Percentiles rank a stretch among this genome's conserved stretches.
These are phyloP conservation scores for Prillingera fragicola DNA, from an alignment of 1,284 basidiomycete species.

Conservation along the genomic window DNA sequence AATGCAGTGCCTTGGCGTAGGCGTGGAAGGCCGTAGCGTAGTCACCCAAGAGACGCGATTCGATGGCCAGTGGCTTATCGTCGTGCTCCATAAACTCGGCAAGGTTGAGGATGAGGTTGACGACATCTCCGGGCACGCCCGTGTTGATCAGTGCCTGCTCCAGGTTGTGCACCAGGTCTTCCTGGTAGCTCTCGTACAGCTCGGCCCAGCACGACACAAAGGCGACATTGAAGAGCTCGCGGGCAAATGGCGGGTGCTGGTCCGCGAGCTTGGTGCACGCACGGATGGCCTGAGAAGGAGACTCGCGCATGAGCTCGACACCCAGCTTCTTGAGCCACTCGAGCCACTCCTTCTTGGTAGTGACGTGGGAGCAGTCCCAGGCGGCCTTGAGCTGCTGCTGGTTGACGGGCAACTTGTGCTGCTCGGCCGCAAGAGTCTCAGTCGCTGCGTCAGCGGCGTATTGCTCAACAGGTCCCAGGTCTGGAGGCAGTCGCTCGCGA, in stretches of 20 bases:
- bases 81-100: slow-evolving; percentile 99
- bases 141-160: slow-evolving; percentile 78
- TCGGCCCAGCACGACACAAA: slow-evolving; percentile 98
- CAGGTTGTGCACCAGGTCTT: slow-evolving; percentile 86
- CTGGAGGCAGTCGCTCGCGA: slow-evolving; percentile 79
- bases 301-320: slow-evolving; percentile 96
- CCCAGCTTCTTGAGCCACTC: slow-evolving; percentile 94
- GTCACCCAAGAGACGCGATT: slow-evolving; percentile 86
- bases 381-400: slow-evolving; percentile 96
- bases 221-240: slow-evolving; percentile 95
- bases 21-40: slow-evolving; percentile 89
- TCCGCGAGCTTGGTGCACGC: slow-evolving; percentile 94
- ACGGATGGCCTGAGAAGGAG: slow-evolving; percentile 91
- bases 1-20: slow-evolving; percentile 96
- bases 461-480: slow-evolving; percentile 50
- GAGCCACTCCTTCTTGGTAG: slow-evolving; percentile 83
- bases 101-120: slow-evolving; percentile 91
- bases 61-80: slow-evolving; percentile 91
- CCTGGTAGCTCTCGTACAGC: slow-evolving; percentile 91
- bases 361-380: slow-evolving; percentile 83
- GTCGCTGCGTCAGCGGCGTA: slow-evolving; percentile 33
- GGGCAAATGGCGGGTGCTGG: slow-evolving; percentile 82
- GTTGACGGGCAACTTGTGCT: slow-evolving; percentile 87
- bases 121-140: slow-evolving; percentile 78
- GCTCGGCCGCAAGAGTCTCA: slow-evolving; percentile 57